These are phyloP conservation scores for Tolypocladium tundrense DNA, from an alignment of 2,329 filamentous ascomycete species.

Conservation along the genomic window DNA sequence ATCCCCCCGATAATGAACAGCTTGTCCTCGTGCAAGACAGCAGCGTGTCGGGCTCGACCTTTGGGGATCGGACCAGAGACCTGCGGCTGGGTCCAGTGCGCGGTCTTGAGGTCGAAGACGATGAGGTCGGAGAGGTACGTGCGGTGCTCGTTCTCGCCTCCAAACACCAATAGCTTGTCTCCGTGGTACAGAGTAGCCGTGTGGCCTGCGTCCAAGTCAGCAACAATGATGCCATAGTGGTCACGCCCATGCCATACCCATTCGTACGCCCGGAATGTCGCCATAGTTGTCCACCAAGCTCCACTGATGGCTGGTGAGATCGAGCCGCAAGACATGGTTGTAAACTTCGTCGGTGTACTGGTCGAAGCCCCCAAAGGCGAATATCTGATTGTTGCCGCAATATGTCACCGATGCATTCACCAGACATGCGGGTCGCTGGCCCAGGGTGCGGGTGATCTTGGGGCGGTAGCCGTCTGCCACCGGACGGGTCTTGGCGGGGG, in stretches of 20 bases:
- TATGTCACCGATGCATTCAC: conserved; percentile 99
- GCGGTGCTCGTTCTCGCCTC: conserved; percentile 94
- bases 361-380: conserved; percentile 96
- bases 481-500: conserved; percentile 57
- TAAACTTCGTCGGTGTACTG: conserved; percentile 99
- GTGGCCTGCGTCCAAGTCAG: conserved; percentile 52
- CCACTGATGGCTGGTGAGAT: conserved; percentile 85
- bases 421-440: conserved; percentile 80
- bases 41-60: conserved; percentile 84
- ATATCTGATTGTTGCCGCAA: conserved; percentile 94
- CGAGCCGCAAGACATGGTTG: conserved; percentile 87
- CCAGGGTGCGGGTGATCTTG: conserved; percentile 67
- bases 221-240: not conserved
- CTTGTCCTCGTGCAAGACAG: conserved; percentile 92
- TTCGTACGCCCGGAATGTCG: conserved; percentile 91
- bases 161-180: conserved; percentile 92
- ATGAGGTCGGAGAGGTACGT: conserved; percentile 94
- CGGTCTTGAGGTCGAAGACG: conserved; percentile 87
- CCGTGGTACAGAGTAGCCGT: conserved; percentile 90
- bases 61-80: conserved; percentile 77
- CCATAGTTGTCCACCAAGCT: conserved; percentile 96
- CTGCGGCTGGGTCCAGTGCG: conserved; percentile 89
- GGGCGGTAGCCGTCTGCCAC: conserved; percentile 71
- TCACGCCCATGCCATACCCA: conserved; percentile 50
- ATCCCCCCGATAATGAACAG: conserved; percentile 94